Evolutionary conservation across 495 filamentous ascomycete genomes (phyloP), one percentile per base, ranked within the genome.

Genomic region (Podospora pseudopauciseta): DNA sequence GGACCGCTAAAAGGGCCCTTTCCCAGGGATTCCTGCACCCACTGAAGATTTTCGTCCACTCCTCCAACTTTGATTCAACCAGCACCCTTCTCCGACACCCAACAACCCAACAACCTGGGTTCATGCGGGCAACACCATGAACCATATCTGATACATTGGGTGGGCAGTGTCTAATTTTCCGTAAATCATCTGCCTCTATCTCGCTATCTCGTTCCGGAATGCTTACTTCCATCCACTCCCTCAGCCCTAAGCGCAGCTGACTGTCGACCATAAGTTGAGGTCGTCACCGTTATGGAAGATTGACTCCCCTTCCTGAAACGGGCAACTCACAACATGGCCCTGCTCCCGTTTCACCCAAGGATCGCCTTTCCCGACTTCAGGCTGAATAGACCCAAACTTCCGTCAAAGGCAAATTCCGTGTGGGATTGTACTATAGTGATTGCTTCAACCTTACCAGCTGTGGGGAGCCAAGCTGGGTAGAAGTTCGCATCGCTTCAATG

Each of bases 341-440:
- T 27, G n/a, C 19, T 23, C n/a, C 56, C 69, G 63, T 67, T 67
- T 59, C 54, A 16, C 4, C 20, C 13, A 34, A 27, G 6, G 23
- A 70, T 27, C 30, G 49, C 57, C 62, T 20, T 56, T 32, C 26
- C 60, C 30, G 66, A 64, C 66, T 71, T 71, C 69, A 71, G 70
- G 53, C 70, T 71, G 66, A 71, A 71, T 71, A 32, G 20, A 63
- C 20, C 57, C 53, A 65, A 71, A 66, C 55, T 65, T 54, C 64
- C 56, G 60, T 67, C 49, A 28, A 19, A 28, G 49, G 26, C 53
- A 49, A 49, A 3, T 9, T 49, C 39, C 0, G 39, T 49, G 39
- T 49, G 39, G 5, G 39, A 49, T 49, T 13, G 9, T 49, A 16
- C 39, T 13, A 49, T 11, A 49, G 30, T 5, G 59, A 18, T 13